A percentile compares a stretch with the other conserved stretches of the same genome.
phyloP scores from a whole-genome alignment of 768 basidiomycete species.

The Pleurotus citrinopileatus region DNA sequence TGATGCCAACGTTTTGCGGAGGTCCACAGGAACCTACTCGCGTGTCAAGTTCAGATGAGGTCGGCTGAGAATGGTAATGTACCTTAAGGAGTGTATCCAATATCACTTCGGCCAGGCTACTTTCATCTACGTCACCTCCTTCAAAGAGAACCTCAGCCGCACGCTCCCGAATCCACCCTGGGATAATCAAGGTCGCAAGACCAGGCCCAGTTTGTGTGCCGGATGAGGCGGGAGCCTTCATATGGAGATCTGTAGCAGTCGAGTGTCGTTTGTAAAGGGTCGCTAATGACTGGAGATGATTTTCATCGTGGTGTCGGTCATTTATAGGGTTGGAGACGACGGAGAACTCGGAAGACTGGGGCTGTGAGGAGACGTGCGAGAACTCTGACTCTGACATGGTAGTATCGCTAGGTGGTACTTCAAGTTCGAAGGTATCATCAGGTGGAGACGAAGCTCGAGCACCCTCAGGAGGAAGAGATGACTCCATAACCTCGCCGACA shows the following conservation, averaged over 20 bases:
- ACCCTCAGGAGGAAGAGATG: slow-evolving; percentile 27
- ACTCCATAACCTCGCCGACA: slow-evolving; percentile 63
- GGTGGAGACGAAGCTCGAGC: slow-evolving; percentile 27
- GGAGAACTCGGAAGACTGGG: slow-evolving; percentile 59
- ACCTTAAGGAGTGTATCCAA: slow-evolving; percentile 82
- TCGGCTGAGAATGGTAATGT: slow-evolving; percentile 11
- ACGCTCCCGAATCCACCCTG: slow-evolving; percentile 94
- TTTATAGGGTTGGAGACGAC: slow-evolving; percentile 43
- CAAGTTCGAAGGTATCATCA: slow-evolving; percentile 35
- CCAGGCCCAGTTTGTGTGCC: slow-evolving; percentile 71
- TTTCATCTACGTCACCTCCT: slow-evolving; percentile 85
- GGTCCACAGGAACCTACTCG: slow-evolving; percentile 80
- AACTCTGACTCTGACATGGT: slow-evolving; percentile 70
- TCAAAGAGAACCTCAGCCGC: slow-evolving; percentile 90
- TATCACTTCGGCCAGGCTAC: slow-evolving; percentile 78
- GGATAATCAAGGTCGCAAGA: slow-evolving; percentile 76
- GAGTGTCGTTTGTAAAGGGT: slow-evolving; percentile 75
- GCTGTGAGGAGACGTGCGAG: slow-evolving; percentile 50
- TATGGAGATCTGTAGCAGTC: slow-evolving; percentile 69
- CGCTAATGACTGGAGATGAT: slow-evolving; percentile 61
- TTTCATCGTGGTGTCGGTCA: slow-evolving; percentile 36
- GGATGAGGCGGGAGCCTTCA: slow-evolving; percentile 65
- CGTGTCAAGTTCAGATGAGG: not conserved
- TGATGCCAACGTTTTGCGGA: slow-evolving; percentile 79
- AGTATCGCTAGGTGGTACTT: slow-evolving; percentile 49